phyloP scores from a whole-genome alignment of 2,329 filamentous ascomycete species.

The Venturia pyrina region DNA sequence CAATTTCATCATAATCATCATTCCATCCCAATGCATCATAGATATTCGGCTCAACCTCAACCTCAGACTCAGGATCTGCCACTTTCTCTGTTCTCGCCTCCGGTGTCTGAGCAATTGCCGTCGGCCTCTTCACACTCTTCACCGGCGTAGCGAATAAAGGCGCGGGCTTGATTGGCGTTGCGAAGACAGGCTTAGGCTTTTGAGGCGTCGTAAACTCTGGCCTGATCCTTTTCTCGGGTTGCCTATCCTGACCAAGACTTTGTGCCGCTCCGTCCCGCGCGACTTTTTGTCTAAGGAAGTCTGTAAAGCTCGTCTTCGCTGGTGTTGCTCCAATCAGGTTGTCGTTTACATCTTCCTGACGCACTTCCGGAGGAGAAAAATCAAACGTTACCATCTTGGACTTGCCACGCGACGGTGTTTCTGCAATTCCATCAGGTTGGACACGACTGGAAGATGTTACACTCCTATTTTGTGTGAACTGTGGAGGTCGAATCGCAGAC shows the following conservation, averaged over 20 bases:
- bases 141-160: slow-evolving; percentile 12
- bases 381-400: background rate
- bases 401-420: slow-evolving; percentile 2
- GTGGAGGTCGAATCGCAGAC: slow-evolving; percentile 27
- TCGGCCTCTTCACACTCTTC: background rate
- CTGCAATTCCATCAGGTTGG: background rate
- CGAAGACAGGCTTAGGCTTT: slow-evolving; percentile 6
- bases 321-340: background rate
- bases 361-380: background rate
- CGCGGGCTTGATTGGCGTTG: slow-evolving; percentile 12
- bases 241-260: background rate
- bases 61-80: slow-evolving; percentile 9
- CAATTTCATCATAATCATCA: slow-evolving; percentile 24
- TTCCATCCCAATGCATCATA: slow-evolving; percentile 38
- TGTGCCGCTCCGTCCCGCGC: background rate
- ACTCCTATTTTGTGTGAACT: slow-evolving; percentile 16
- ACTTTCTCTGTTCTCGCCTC: background rate
- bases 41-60: slow-evolving; percentile 23
- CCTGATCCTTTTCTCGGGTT: background rate
- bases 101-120: background rate
- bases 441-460: background rate
- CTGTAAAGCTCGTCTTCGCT: background rate
- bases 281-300: background rate
- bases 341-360: background rate
- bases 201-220: slow-evolving; percentile 15